Base-by-base conservation (phyloP, 2,329 filamentous ascomycete species). In the Epichloe brachyelytri region DNA sequence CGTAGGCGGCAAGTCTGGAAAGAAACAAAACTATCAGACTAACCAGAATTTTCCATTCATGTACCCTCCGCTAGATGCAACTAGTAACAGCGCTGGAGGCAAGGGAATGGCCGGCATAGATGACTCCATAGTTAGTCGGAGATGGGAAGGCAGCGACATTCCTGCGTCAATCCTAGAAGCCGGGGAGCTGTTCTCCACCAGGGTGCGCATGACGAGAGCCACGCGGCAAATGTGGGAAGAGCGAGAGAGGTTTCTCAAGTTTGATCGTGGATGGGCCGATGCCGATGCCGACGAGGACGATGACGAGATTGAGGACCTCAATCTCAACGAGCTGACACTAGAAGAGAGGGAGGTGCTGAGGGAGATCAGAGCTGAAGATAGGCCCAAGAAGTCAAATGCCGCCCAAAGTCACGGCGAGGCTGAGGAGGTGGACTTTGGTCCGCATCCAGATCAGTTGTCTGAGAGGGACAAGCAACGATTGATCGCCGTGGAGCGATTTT, bases 21-120 rank as follows among this genome's bases (percentile, higher is more conserved):
- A 98, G 74, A 98, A 98, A 64, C 93, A 98, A 62, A 98, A 97
- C 59, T 98, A 98, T 61, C 93, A 98, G 66, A 98, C 93, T 0
- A 98, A 98, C 62, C 93, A 98, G 60, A 93, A 96, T 63, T 97
- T 98, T 57, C 93, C 93, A 0, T 97, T 98, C 63, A 82, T 98
- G 71, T 98, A 98, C 59, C 93, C 93, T 2, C 93, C 93, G 1
- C 72, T 96, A 17, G 91, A 96, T 66, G 84, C 83, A 55, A 84
- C 82, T 22, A 95, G 89, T 68, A 95, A 95, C 63, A 86, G 85
- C 58, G 83, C 91, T 38, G 91, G 93, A 48, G 91, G 91, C 1
- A 96, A 95, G 63, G 90, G 90, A 12, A 79, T 78, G 19, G 86
- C 89, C 5, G 86, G 86, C 41, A 68, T 90, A 43, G 88, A 95